These are phyloP conservation scores for Hymenoscyphus infarciens DNA, from an alignment of 2,329 filamentous ascomycete species.

Conservation along the genomic window DNA sequence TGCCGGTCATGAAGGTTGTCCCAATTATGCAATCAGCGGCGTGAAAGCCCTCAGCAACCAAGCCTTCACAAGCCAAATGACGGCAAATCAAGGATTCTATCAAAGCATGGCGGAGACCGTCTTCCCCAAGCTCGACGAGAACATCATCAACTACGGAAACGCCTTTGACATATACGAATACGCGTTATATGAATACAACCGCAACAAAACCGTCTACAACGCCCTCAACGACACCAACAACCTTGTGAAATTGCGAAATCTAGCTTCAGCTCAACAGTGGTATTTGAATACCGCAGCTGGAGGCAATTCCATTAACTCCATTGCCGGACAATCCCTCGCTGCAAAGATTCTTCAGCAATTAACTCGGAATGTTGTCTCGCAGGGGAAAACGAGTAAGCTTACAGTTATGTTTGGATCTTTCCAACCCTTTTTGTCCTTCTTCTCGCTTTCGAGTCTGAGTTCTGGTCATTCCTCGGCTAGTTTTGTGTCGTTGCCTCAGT, in stretches of 20 bases:
- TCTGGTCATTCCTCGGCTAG: constrained; percentile 43
- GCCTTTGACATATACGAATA: constrained; percentile 60
- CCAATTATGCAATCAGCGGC: constrained; percentile 21
- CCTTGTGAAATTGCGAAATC: constrained; percentile 52
- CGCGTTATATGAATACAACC: constrained; percentile 50
- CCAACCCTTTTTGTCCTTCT: constrained; percentile 54
- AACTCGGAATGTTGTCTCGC: constrained; percentile 40
- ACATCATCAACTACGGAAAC: constrained; percentile 35
- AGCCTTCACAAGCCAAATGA: constrained; percentile 11
- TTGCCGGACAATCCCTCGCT: constrained; percentile 53
- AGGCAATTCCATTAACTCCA: constrained; percentile 42
- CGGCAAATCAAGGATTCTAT: constrained; percentile 24
- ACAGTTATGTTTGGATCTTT: constrained; percentile 52
- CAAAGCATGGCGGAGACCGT: constrained; percentile 21
- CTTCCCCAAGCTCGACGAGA: constrained; percentile 18
- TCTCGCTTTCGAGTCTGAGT: constrained; percentile 45
- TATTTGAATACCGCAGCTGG: constrained; percentile 57
- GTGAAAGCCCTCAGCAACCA: constrained; percentile 11
- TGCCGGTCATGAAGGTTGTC: constrained; percentile 27
- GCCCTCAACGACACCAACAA: constrained; percentile 41
- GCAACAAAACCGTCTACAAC: constrained; percentile 44
- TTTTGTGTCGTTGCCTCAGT: constrained; percentile 53
- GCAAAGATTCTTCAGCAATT: constrained; percentile 44
- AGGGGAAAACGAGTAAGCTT: constrained; percentile 44
- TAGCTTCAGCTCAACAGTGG: constrained; percentile 68